Evolutionary conservation across 495 filamentous ascomycete genomes (phyloP).

Genomic region (Penicillium silybi): DNA sequence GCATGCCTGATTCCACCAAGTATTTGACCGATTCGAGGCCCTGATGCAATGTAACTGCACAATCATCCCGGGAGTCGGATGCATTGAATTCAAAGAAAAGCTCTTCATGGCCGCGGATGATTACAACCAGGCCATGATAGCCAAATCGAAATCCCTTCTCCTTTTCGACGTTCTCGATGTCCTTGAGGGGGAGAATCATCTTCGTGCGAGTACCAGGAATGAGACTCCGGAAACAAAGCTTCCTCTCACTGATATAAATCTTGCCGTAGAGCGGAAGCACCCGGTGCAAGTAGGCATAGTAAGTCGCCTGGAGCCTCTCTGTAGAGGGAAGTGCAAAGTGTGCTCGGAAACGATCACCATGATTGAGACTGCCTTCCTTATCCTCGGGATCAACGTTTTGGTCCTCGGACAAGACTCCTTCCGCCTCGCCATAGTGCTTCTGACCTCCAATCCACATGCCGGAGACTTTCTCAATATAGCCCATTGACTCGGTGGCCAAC

Average conservation of each 20-base stretch:
- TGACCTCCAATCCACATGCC: constrained; percentile 94
- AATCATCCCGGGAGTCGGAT: constrained; percentile 79
- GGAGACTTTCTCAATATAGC: constrained; percentile 94
- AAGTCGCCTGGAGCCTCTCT: constrained; percentile 86
- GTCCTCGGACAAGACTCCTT: constrained; percentile 62
- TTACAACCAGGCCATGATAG: constrained; percentile 85
- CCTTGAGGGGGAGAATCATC: constrained; percentile 83
- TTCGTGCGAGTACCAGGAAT: constrained; percentile 89
- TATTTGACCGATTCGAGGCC: constrained; percentile 69
- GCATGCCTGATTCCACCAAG: constrained; percentile 65
- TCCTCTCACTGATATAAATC: constrained; percentile 87
- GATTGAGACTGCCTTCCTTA: constrained; percentile 56
- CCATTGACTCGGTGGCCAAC: constrained; percentile 90
- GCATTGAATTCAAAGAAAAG: constrained; percentile 91
- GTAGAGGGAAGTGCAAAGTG: constrained; percentile 84
- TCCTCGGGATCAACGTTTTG: constrained; percentile 61
- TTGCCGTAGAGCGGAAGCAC: constrained; percentile 94
- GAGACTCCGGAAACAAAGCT: constrained; percentile 91
- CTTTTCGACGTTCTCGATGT: constrained; percentile 91
- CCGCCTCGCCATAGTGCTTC: constrained; percentile 78
- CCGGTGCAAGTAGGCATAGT: constrained; percentile 82
- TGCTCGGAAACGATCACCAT: constrained; percentile 73
- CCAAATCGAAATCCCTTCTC: constrained; percentile 94
- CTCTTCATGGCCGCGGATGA: constrained; percentile 92
- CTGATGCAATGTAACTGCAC: constrained; percentile 73